Evolutionary conservation across 345 rosid species (phyloP).

Genomic region (Bretschneidera sinensis): DNA sequence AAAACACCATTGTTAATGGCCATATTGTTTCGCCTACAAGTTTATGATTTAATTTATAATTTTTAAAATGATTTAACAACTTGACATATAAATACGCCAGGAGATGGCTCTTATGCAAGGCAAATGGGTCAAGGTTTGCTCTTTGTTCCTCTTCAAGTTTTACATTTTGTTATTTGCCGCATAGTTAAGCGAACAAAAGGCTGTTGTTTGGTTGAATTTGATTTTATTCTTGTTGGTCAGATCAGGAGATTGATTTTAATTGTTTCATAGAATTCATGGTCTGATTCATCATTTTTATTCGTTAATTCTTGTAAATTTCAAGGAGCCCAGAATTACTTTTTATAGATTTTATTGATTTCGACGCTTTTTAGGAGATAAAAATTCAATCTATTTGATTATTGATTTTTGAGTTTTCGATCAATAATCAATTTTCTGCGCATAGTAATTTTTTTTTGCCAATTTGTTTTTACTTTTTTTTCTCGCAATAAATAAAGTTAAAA

Average conservation of each 20-base stretch:
- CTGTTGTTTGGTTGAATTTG: too few relatives aligned
- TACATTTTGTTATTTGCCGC: background rate
- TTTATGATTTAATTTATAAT: background rate
- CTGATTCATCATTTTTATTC: too few relatives aligned
- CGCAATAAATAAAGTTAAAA: too few relatives aligned
- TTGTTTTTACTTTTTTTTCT: too few relatives aligned
- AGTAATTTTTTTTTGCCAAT: too few relatives aligned
- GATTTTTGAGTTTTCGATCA: too few relatives aligned
- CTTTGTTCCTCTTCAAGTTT: background rate
- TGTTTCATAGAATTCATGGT: background rate
- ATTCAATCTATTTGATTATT: too few relatives aligned
- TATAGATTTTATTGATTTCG: background rate
- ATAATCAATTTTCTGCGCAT: background rate
- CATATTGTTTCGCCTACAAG: background rate
- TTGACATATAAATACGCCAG: background rate
- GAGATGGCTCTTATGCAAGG: constrained; percentile 40
- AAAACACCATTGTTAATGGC: background rate
- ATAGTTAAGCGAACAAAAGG: background rate
- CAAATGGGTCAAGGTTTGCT: constrained; percentile 65
- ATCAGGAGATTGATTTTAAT: too few relatives aligned
- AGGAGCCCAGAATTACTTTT: background rate
- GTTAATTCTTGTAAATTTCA: background rate
- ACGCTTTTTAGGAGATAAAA: too few relatives aligned
- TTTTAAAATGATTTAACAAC: too few relatives aligned
- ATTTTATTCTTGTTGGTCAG: too few relatives aligned